Conservation (phyloP, 768 basidiomycete genomes). For the Rhizopogon vinicolor region DNA sequence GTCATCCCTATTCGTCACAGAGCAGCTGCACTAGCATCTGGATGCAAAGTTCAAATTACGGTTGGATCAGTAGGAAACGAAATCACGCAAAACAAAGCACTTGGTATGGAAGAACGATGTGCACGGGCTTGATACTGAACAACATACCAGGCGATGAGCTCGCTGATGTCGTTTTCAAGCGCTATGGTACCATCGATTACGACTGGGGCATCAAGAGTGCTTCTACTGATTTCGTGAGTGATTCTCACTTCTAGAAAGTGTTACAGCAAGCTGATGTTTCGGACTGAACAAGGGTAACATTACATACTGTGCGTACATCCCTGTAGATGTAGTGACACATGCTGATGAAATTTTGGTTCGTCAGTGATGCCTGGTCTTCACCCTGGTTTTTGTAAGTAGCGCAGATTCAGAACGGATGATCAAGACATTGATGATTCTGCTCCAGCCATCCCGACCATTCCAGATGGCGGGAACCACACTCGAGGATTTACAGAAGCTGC, state of each 20-base stretch:
- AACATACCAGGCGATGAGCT: conserved; percentile 51
- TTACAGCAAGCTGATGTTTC: neutral
- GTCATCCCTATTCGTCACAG: conserved; percentile 23
- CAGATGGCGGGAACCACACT: conserved; percentile 73
- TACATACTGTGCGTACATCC: conserved; percentile 47
- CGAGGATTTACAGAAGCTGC: conserved; percentile 54
- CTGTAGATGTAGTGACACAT: neutral
- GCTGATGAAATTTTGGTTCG: conserved; percentile 6
- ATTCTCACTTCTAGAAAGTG: neutral
- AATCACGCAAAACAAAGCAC: conserved; percentile 58
- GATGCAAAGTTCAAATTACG: conserved; percentile 44
- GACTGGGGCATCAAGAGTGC: conserved; percentile 60
- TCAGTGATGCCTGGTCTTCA: conserved; percentile 51
- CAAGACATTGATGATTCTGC: neutral
- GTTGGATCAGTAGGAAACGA: conserved; percentile 35
- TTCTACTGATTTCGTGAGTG: conserved; percentile 72
- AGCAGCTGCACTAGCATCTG: conserved; percentile 58
- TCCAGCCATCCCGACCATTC: conserved; percentile 62
- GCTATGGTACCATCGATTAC: conserved; percentile 54
- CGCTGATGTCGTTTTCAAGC: conserved; percentile 47
- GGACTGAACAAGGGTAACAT: conserved; percentile 35
- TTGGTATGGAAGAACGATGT: conserved; percentile 32
- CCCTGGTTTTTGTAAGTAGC: conserved; percentile 42
- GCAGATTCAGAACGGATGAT: neutral
- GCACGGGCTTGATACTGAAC: neutral